Base-by-base conservation (phyloP, 202 grass and related monocot genomes). In the Musa balbisiana region DNA sequence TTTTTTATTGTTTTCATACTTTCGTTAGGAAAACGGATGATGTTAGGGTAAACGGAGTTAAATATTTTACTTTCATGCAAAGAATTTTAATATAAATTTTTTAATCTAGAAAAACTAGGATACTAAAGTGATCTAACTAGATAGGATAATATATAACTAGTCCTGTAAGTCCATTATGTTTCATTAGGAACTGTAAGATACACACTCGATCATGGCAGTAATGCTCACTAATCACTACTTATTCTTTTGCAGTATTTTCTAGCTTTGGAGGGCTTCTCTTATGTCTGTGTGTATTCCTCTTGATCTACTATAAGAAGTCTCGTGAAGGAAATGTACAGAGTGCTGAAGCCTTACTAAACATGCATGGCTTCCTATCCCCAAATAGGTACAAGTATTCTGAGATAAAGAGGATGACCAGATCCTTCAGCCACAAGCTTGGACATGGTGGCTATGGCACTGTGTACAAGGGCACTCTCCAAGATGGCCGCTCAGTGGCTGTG, bases 351-450 rank as follows among this genome's bases (percentile, higher is more conserved):
- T 68, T 68, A 11, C 65, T 68, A 43, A 68, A 68, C 2, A 33
- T 16, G 14, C 25, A 16, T 68, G 65, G 13, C 27, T 49, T 27
- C 65, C 26, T 68, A 5, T 15, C 13, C 24, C 27, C 65, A 13
- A 68, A 68, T 13, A 68, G 65, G 65, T 68, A 68, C 23, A 43
- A 33, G 16, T 68, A 68, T 29, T 68, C 65, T 33, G 65, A 68
- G 33, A 33, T 68, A 23, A 68, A 68, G 65, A 68, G 13, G 11
- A 68, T 68, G 65, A 68, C 65, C 13, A 29, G 33, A 43, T 68
- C 23, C 65, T 68, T 68, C 11, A 43, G 65, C 65, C 12, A 68
- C 10, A 68, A 68, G 11, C 65, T 68, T 26, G 65, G 65, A 29
- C 24, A 49, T 17, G 65, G 65, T 49, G 65, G 65, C 21, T 68